Conservation (phyloP, 768 basidiomycete genomes). For the Lactifluus piperatus region DNA sequence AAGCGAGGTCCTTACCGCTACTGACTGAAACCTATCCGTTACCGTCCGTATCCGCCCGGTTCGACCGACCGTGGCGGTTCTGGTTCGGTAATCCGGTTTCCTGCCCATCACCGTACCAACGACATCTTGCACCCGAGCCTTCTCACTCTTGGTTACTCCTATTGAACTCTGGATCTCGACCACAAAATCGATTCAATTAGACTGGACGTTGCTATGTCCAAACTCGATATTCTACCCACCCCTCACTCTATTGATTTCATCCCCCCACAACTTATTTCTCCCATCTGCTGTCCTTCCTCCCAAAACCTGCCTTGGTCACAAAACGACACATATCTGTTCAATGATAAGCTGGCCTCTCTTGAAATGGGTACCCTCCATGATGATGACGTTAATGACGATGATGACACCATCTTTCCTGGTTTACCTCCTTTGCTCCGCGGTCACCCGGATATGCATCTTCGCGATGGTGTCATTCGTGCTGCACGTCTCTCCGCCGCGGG, state of each 20-base stretch:
- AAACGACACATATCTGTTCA: background rate
- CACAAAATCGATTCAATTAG: background rate
- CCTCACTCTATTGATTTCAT: conserved; percentile 27
- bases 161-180: conserved; percentile 11
- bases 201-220: conserved; percentile 39
- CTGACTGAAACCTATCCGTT: conserved; percentile 41
- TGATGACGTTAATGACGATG: background rate
- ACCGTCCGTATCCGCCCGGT: conserved; percentile 56
- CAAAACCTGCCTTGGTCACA: conserved; percentile 18
- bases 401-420: conserved; percentile 45
- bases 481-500: conserved; percentile 41
- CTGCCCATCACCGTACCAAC: conserved; percentile 19
- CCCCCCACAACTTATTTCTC: conserved; percentile 19
- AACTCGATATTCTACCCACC: conserved; percentile 41
- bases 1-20: conserved; percentile 57
- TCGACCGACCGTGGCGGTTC: conserved; percentile 62
- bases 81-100: conserved; percentile 58
- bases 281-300: conserved; percentile 14
- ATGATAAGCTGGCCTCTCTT: background rate
- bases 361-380: background rate
- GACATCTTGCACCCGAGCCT: background rate
- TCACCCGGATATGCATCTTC: conserved; percentile 64
- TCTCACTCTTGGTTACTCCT: background rate
- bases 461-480: conserved; percentile 68
- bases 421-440: conserved; percentile 62